These are phyloP conservation scores for Chamaecrista fasciculata DNA, from an alignment of 306 rosid species.

Conservation along the genomic window DNA sequence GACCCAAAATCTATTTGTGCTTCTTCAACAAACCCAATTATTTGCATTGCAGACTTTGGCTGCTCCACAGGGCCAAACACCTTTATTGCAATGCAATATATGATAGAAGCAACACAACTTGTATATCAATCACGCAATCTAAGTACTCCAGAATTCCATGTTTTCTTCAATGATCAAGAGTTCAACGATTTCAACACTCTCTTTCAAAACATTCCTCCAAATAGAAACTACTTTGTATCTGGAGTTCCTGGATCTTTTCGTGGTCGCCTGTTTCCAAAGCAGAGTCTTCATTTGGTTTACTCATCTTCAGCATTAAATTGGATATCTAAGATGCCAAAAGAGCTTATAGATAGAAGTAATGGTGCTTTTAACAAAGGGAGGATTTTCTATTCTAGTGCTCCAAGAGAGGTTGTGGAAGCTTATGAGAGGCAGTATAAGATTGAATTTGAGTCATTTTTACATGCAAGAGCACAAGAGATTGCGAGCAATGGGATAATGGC, in stretches of 20 bases:
- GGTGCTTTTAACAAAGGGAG: constrained; percentile 40
- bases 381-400: constrained; percentile 24
- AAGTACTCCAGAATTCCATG: constrained; percentile 5
- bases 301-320: constrained; percentile 14
- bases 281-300: constrained; percentile 20
- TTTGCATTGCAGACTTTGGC: constrained; percentile 34
- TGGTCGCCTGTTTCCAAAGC: constrained; percentile 32
- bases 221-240: constrained; percentile 17
- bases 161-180: constrained; percentile 30
- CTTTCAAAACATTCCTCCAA: constrained; percentile 28
- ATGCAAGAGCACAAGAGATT: constrained; percentile 23
- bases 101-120: constrained; percentile 24
- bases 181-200: too few relatives aligned
- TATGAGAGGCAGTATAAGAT: not conserved
- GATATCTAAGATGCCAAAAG: constrained; percentile 30
- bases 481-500: constrained; percentile 6
- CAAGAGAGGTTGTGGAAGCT: constrained; percentile 28
- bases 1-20: constrained; percentile 1
- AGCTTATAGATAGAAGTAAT: constrained; percentile 15
- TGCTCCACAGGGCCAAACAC: constrained; percentile 36
- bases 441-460: not conserved
- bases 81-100: constrained; percentile 20
- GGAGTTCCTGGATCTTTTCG: constrained; percentile 39
- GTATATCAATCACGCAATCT: constrained; percentile 6
- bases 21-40: not conserved